Conservation (phyloP, 2,329 filamentous ascomycete genomes). For the Elsinoe necatrix region DNA sequence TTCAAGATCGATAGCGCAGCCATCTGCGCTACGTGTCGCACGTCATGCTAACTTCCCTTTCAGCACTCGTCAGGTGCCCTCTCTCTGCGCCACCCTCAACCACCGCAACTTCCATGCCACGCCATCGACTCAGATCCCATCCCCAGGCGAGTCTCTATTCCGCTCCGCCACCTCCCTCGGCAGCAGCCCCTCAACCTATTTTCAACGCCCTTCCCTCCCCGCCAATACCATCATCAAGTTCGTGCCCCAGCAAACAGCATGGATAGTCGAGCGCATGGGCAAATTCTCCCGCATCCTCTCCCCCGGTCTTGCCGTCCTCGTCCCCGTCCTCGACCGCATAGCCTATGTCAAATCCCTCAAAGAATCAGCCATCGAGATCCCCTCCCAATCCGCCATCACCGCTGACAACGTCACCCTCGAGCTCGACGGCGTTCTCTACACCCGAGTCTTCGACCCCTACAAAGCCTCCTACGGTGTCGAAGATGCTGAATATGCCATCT, state of each 20-base stretch:
- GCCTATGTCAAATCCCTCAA: conserved; percentile 97
- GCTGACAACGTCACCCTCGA: conserved; percentile 97
- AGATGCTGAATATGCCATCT: conserved; percentile 97
- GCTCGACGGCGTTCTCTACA: conserved; percentile 91
- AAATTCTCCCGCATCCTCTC: conserved; percentile 91
- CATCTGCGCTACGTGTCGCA: not conserved
- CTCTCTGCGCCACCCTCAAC: conserved; percentile 27
- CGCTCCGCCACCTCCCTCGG: conserved; percentile 22
- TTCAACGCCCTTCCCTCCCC: conserved; percentile 53
- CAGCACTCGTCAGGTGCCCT: conserved; percentile 25
- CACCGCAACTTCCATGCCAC: conserved; percentile 24
- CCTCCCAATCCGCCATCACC: conserved; percentile 94
- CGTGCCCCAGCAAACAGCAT: conserved; percentile 98
- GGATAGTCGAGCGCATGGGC: conserved; percentile 99
- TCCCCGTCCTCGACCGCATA: conserved; percentile 89
- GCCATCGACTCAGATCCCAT: conserved; percentile 22
- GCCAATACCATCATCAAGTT: conserved; percentile 94
- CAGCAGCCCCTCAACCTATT: conserved; percentile 28
- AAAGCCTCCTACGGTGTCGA: conserved; percentile 98
- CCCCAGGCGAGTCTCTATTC: conserved; percentile 29
- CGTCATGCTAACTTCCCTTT: not conserved
- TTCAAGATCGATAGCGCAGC: conserved; percentile 5
- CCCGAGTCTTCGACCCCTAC: conserved; percentile 92
- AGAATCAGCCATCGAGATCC: conserved; percentile 92
- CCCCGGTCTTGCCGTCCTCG: conserved; percentile 78